A percentile compares a stretch with the other conserved stretches of the same genome.
These are phyloP conservation scores for Fusarium vanettenii DNA, from an alignment of 2,329 filamentous ascomycete genomes.

Conservation along the genomic window DNA sequence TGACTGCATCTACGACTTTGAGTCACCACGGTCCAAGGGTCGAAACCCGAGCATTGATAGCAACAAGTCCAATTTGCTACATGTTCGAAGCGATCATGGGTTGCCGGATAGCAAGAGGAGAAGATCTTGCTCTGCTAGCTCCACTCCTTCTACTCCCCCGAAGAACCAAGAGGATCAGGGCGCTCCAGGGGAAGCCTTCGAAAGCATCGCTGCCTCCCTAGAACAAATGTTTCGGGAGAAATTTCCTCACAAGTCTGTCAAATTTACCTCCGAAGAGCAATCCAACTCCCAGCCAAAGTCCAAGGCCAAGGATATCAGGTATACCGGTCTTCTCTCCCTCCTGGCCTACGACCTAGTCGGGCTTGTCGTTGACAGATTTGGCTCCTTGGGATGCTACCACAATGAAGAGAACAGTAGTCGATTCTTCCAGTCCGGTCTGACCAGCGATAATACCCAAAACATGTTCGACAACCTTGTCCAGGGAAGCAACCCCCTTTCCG, in stretches of 20 bases:
- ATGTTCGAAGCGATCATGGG: constrained; percentile 24
- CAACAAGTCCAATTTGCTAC: constrained; percentile 26
- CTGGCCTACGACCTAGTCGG: constrained; percentile 48
- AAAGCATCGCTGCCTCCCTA: constrained; percentile 45
- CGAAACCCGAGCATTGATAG: constrained; percentile 45
- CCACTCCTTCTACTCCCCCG: constrained; percentile 39
- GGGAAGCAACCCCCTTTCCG: constrained; percentile 42
- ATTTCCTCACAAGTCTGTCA: constrained; percentile 29
- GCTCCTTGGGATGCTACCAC: constrained; percentile 45
- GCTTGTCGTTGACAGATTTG: constrained; percentile 45
- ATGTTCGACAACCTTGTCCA: constrained; percentile 47
- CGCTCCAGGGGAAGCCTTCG: constrained; percentile 25
- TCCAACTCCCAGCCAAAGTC: not conserved
- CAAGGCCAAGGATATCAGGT: constrained; percentile 26
- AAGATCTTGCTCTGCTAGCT: constrained; percentile 42
- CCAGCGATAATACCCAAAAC: constrained; percentile 41
- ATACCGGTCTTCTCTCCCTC: constrained; percentile 44
- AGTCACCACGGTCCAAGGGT: constrained; percentile 46
- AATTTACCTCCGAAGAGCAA: not conserved
- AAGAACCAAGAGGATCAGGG: constrained; percentile 36
- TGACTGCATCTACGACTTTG: constrained; percentile 54
- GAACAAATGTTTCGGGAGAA: constrained; percentile 47
- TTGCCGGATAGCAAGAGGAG: constrained; percentile 35
- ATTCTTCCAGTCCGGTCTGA: constrained; percentile 45
- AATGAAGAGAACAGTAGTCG: constrained; percentile 41